phyloP scores from a whole-genome alignment of 225 moss, liverwort and hornwort species.

The Pseudoscleropodium purum region DNA sequence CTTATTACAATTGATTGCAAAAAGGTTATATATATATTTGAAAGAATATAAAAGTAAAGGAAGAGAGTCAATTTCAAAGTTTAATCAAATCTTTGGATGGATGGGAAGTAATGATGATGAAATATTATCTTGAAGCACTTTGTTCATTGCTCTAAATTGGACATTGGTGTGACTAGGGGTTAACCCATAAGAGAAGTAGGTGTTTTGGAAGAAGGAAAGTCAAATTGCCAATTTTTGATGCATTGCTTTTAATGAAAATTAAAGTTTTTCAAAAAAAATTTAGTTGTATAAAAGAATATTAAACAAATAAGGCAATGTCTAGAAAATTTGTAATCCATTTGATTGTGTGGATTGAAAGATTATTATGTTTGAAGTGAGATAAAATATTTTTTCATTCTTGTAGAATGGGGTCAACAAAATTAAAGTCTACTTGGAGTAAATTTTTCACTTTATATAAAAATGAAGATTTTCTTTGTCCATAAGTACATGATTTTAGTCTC shows the following conservation, averaged over 20 bases:
- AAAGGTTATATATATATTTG: background rate
- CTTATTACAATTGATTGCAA: background rate
- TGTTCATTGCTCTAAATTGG: background rate
- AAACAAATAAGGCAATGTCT: background rate
- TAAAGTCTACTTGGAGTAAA: rapidly evolving
- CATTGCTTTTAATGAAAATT: background rate
- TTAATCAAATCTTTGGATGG: background rate
- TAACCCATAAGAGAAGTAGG: rapidly evolving
- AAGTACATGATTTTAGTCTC: background rate
- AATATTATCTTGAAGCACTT: background rate
- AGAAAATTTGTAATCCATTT: rapidly evolving
- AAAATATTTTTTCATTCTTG: background rate
- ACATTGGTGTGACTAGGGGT: background rate
- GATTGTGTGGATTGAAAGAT: background rate
- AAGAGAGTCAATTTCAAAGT: background rate
- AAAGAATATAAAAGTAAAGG: background rate
- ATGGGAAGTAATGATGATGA: background rate
- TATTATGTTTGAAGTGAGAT: background rate
- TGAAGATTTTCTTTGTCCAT: background rate
- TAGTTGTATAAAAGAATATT: background rate
- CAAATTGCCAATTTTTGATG: background rate
- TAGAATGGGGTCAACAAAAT: background rate
- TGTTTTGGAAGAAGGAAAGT: background rate
- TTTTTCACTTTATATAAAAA: background rate
- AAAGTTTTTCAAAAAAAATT: too few species aligned